Evolutionary conservation across 2,329 filamentous ascomycete species (phyloP).

Genomic region (Botrytis deweyae): DNA sequence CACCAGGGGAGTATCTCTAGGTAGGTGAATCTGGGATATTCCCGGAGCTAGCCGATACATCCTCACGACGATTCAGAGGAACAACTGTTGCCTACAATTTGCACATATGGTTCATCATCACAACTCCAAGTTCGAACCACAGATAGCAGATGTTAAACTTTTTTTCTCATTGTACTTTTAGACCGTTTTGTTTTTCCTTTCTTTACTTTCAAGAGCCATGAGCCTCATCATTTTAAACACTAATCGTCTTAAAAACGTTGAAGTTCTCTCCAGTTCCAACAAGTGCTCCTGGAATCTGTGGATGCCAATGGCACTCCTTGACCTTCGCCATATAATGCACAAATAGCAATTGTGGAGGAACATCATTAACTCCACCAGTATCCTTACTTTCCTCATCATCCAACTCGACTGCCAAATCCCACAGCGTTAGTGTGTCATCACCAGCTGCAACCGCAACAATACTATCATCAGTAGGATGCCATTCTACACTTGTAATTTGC

Average conservation of each 20-base stretch:
- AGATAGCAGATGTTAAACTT: constrained; percentile 1
- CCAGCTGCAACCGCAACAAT: constrained; percentile 89
- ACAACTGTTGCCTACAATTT: not conserved
- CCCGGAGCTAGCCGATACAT: not conserved
- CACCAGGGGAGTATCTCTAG: not conserved
- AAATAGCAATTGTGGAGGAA: constrained; percentile 92
- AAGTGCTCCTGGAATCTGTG: constrained; percentile 85
- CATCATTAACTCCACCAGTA: constrained; percentile 80
- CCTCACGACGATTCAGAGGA: not conserved
- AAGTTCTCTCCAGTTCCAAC: constrained; percentile 91
- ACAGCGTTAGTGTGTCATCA: constrained; percentile 91
- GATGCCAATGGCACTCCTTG: constrained; percentile 97
- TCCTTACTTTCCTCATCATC: constrained; percentile 96
- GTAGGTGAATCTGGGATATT: not conserved
- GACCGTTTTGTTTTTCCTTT: not conserved
- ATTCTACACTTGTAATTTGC: constrained; percentile 93
- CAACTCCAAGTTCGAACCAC: not conserved
- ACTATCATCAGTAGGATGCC: constrained; percentile 96
- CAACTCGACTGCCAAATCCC: constrained; percentile 94
- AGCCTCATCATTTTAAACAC: constrained; percentile 56
- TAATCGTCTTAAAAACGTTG: constrained; percentile 81
- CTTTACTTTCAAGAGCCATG: not conserved
- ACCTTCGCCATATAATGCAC: constrained; percentile 94
- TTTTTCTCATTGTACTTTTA: constrained; percentile 7
- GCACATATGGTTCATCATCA: not conserved